Conservation (phyloP, 495 filamentous ascomycete genomes). For the Neurospora hispaniola region DNA sequence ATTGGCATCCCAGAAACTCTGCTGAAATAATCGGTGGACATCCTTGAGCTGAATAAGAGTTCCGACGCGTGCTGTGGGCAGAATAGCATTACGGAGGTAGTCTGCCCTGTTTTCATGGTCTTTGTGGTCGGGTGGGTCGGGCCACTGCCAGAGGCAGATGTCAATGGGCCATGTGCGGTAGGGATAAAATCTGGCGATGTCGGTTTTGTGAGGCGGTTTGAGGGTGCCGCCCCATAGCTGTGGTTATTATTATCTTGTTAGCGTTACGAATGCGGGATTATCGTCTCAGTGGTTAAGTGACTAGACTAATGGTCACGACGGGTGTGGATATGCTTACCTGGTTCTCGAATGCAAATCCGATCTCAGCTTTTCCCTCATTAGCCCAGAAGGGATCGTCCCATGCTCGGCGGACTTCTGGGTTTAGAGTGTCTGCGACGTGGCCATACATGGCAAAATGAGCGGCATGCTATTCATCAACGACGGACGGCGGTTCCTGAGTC, state of each 20-base stretch:
- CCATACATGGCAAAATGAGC: constrained; percentile 4
- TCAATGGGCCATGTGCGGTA: background rate
- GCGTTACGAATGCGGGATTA: constrained; percentile 1
- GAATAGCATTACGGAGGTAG: background rate
- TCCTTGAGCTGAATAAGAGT: background rate
- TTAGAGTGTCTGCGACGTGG: background rate
- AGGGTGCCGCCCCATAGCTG: background rate
- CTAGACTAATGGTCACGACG: background rate
- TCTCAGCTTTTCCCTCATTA: constrained; percentile 4
- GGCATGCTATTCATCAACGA: constrained; percentile 12
- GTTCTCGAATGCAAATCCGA: constrained; percentile 19
- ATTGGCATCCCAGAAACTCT: background rate
- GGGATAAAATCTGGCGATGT: background rate
- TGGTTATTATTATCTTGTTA: background rate
- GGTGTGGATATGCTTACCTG: constrained; percentile 2
- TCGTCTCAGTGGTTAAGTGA: background rate
- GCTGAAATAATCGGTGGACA: background rate
- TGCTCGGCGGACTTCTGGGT: no score
- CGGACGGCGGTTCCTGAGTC: background rate
- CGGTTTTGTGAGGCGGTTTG: background rate
- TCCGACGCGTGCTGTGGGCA: background rate
- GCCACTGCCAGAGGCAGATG: background rate
- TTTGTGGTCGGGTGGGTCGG: background rate
- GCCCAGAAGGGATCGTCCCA: constrained; percentile 12
- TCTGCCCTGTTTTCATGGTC: background rate